Evolutionary conservation across 306 rosid genomes (phyloP), one percentile per base, ranked within the genome.

Genomic region (Lablab purpureus): DNA sequence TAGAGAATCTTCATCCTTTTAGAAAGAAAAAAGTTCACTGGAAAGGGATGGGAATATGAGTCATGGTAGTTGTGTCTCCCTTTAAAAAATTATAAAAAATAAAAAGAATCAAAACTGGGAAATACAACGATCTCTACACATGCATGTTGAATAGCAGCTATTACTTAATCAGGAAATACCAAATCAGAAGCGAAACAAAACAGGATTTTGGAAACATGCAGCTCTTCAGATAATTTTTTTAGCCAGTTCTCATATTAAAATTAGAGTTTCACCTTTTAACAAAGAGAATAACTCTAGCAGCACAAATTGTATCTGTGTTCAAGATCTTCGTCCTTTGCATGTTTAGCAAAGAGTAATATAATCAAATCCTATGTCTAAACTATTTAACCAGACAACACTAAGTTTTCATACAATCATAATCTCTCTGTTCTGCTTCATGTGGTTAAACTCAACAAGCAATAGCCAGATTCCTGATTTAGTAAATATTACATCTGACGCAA

Each of bases 21-120:
- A 67, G 34, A 77, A 66, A 43, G 37, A 3, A 67, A 34, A 76
- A 37, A 60, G 45, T n/a, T 32, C 27, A 60, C n/a, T 23, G 59
- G 49, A 49, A 67, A 23, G 47, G 41, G 19, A 58, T 60, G 22
- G 23, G 22, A n/a, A 73, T n/a, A n/a, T 18, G 59, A 60, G 30
- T 30, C 52, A 25, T 49, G 50, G 19, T 43, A 21, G 14, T 36
- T 72, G 17, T 45, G 58, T 41, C 54, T 43, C 65, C 34, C 15
- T 59, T 41, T 12, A 52, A 56, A 23, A 6, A 47, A 67, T 23
- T 68, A 68, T 2, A 60, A 3, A 12, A 49, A 40, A 69, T 34
- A 10, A 3, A 36, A 68, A 34, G 58, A 21, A 37, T 60, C 41
- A 12, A 37, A 49, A 7, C 52, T 6, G 37, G 49, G 7, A 52